Evolutionary conservation across 75 land plant genomes (phyloP).

Genomic region (Larix kaempferi): DNA sequence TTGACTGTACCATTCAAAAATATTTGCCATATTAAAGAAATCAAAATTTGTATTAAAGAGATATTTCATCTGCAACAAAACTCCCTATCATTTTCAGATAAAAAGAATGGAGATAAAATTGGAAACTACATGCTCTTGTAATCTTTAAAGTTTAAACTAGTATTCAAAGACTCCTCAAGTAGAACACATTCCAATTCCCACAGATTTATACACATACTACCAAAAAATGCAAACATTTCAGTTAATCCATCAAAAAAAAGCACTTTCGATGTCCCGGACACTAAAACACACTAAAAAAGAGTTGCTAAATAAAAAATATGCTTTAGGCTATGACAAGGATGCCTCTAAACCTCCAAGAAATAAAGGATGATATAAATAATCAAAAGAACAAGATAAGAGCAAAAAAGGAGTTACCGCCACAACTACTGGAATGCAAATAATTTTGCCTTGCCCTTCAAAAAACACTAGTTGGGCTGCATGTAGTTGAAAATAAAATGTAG

Average conservation of each 20-base stretch:
- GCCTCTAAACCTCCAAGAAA: neutral
- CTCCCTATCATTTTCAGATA: neutral
- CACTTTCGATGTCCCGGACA: no score
- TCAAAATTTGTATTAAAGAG: neutral
- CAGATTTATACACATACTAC: no score
- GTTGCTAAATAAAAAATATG: no score
- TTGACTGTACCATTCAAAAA: neutral
- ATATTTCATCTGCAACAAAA: neutral
- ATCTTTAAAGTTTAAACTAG: no score
- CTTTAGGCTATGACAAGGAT: no score
- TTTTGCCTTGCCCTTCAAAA: constrained; percentile 49
- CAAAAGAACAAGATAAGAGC: constrained; percentile 1
- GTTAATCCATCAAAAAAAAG: no score
- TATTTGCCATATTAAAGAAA: neutral
- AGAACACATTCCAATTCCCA: no score
- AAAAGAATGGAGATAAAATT: neutral
- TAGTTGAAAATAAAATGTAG: neutral
- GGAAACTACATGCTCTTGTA: neutral
- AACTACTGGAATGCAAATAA: constrained; percentile 80
- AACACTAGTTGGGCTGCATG: constrained; percentile 81
- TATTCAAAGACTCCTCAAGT: no score
- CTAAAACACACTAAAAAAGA: no score
- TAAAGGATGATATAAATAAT: neutral
- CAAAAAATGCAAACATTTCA: no score
- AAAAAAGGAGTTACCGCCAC: constrained; percentile 69